These are phyloP conservation scores for Daldinia bambusicola DNA, from an alignment of 495 filamentous ascomycete genomes.

Conservation along the genomic window DNA sequence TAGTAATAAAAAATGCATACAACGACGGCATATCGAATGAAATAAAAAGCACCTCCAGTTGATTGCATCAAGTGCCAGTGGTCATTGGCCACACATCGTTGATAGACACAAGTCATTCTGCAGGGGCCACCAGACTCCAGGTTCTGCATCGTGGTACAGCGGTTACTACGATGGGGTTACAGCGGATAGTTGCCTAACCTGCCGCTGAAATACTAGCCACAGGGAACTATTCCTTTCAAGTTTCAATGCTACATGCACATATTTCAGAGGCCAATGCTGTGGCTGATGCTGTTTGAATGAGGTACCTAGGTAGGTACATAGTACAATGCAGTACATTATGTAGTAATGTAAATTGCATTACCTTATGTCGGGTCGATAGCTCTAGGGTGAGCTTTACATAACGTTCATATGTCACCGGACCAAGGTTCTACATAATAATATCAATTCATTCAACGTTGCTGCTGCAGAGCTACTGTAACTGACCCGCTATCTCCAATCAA, in stretches of 20 bases:
- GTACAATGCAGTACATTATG: not conserved
- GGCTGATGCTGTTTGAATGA: slow-evolving; percentile 2
- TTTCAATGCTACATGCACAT: not conserved
- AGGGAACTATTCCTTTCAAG: not conserved
- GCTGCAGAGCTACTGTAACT: slow-evolving; percentile 32
- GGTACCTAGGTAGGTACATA: not conserved
- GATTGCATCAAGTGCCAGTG: slow-evolving; percentile 35
- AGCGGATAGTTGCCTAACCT: slow-evolving; percentile 3
- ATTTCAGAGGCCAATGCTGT: not conserved
- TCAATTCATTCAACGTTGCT: slow-evolving; percentile 25
- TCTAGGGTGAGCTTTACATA: slow-evolving; percentile 7
- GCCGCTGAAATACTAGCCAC: slow-evolving; percentile 25
- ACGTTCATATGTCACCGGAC: slow-evolving; percentile 37
- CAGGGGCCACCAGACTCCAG: slow-evolving; percentile 39
- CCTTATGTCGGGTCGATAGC: not conserved
- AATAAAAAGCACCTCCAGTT: slow-evolving; percentile 11
- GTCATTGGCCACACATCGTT: slow-evolving; percentile 21
- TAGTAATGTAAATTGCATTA: not conserved
- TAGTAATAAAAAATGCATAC: slow-evolving; percentile 12
- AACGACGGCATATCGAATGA: slow-evolving; percentile 6
- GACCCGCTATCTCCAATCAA: slow-evolving; percentile 35
- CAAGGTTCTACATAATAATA: slow-evolving; percentile 18
- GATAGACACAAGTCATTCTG: slow-evolving; percentile 41
- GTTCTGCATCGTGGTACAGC: slow-evolving; percentile 16
- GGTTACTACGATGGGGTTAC: slow-evolving; percentile 28